Conservation (phyloP, 768 basidiomycete genomes). For the Rhodotorula babjevae region DNA sequence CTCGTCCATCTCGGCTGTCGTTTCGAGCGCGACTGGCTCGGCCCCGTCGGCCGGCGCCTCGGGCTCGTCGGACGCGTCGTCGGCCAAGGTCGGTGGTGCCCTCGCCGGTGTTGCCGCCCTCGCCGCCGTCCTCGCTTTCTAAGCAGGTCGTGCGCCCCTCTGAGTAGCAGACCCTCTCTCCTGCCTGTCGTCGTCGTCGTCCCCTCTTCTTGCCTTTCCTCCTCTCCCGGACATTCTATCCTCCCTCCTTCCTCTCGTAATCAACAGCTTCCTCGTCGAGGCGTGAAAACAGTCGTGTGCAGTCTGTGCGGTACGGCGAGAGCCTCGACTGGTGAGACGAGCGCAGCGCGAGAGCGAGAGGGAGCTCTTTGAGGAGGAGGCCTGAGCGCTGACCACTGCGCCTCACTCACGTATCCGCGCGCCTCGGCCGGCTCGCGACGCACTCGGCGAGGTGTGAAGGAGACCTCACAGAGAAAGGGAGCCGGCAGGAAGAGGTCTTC, state of each 20-base stretch:
- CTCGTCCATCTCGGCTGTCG: not conserved
- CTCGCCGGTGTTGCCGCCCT: slow-evolving; percentile 5
- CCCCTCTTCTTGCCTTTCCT: not conserved
- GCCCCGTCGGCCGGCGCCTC: not conserved
- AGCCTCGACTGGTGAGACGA: too few species aligned
- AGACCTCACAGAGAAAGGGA: too few species aligned
- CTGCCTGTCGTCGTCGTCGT: too few species aligned
- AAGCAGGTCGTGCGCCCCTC: not conserved
- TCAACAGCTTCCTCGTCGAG: not conserved
- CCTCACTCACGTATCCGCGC: too few species aligned
- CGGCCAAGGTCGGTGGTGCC: slow-evolving; percentile 1
- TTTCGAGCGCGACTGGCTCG: not conserved
- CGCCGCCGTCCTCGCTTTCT: not conserved
- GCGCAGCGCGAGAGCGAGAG: too few species aligned
- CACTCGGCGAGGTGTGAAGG: too few species aligned
- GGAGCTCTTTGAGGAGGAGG: too few species aligned
- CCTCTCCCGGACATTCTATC: not conserved
- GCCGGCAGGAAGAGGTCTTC: too few species aligned
- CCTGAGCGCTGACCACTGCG: too few species aligned
- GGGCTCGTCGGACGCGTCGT: not conserved
- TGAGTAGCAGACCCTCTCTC: not conserved
- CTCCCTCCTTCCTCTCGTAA: not conserved
- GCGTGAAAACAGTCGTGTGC: too few species aligned
- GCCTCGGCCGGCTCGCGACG: too few species aligned
- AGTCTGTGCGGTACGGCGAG: too few species aligned